phyloP scores from a whole-genome alignment of 441 rosid genomes.

The Theobroma grandiflorum region DNA sequence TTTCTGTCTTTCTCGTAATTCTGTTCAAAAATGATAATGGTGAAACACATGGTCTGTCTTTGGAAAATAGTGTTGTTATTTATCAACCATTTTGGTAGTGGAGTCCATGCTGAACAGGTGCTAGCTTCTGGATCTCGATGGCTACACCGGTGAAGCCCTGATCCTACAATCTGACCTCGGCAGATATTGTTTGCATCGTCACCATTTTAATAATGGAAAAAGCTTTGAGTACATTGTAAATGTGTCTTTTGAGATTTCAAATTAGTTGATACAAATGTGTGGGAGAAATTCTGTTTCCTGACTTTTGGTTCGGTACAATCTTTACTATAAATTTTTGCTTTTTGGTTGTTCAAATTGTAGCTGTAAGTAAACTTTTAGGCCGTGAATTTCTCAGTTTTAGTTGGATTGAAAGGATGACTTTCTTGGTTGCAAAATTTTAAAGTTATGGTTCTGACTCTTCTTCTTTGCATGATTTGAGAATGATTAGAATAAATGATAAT shows the following conservation, averaged over 20 bases:
- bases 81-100: neutral
- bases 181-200: constrained; percentile 20
- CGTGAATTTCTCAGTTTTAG: neutral
- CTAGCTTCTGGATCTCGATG: neutral
- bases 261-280: constrained; percentile 5
- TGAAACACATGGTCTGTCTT: neutral
- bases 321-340: neutral
- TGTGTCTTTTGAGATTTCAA: neutral
- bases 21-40: constrained; percentile 16
- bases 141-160: constrained; percentile 8
- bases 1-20: constrained; percentile 14
- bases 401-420: neutral
- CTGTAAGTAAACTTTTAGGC: neutral
- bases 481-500: no score
- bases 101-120: neutral
- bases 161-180: neutral
- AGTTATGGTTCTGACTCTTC: no score
- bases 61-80: constrained; percentile 15
- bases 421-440: no score
- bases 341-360: neutral
- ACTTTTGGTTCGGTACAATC: neutral
- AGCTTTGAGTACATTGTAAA: neutral
- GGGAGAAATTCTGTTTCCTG: neutral
- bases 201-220: neutral
- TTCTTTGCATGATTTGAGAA: neutral